A percentile compares a stretch with the other conserved stretches of the same genome.
Evolutionary conservation across 345 rosid species (phyloP).

Genomic region (Schrenkiella parvula): DNA sequence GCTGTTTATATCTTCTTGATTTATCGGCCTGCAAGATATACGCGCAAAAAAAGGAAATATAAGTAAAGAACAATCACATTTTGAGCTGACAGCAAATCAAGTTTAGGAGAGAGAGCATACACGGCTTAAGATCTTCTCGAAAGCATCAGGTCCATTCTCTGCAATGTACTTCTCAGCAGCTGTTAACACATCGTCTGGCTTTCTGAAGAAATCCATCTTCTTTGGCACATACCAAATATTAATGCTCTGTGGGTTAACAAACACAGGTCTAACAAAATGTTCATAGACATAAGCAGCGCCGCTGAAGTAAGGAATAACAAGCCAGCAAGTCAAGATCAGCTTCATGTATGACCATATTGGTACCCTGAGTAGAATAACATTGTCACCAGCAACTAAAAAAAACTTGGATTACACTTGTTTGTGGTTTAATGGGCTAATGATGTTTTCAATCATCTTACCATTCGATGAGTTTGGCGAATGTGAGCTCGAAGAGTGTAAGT

Average conservation of each 20-base stretch:
- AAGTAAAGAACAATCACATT: neutral
- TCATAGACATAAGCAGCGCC: slow-evolving; percentile 96
- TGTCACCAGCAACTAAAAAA: neutral
- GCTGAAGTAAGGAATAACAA: slow-evolving; percentile 88
- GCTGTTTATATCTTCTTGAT: slow-evolving; percentile 38
- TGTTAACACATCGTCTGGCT: slow-evolving; percentile 69
- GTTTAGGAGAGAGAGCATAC: slow-evolving; percentile 22
- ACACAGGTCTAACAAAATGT: slow-evolving; percentile 75
- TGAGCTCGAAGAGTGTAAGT: slow-evolving; percentile 86
- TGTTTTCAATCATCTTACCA: slow-evolving; percentile 43
- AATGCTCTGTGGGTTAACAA: slow-evolving; percentile 63
- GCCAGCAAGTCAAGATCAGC: slow-evolving; percentile 90
- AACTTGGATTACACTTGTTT: neutral
- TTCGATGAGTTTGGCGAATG: slow-evolving; percentile 80
- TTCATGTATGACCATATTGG: slow-evolving; percentile 82
- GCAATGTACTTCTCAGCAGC: slow-evolving; percentile 88
- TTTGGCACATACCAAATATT: slow-evolving; percentile 94
- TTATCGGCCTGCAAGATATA: slow-evolving; percentile 76
- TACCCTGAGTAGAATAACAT: slow-evolving; percentile 50
- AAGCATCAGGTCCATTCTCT: slow-evolving; percentile 85
- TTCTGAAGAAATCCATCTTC: slow-evolving; percentile 59
- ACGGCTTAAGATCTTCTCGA: slow-evolving; percentile 74
- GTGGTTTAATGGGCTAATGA: neutral
- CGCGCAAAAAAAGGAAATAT: neutral
- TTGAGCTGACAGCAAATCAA: neutral